Base-by-base conservation (phyloP, 495 filamentous ascomycete species). In the Aspergillus homomorphus region DNA sequence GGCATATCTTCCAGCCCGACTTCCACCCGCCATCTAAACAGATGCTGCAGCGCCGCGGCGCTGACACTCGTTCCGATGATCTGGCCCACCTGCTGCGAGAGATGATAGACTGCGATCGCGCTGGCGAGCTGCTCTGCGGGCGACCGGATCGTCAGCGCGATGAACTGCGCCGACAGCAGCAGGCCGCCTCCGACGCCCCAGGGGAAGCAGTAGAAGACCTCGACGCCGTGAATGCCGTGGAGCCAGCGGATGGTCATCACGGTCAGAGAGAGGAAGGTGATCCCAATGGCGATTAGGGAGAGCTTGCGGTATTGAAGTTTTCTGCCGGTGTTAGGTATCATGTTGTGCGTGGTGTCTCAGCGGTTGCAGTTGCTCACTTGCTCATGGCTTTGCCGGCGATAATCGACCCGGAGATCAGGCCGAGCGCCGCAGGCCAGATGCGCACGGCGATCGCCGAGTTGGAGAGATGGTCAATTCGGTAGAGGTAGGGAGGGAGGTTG, bases 71-170 rank as follows among this genome's bases (percentile, higher is more conserved):
- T 38, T 12, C 72, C 70, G 2, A 75, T 16, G 19, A 73, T 65
- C 22, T 66, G 62, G n/a, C 70, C 72, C 26, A 75, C 45, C 54
- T 75, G 69, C 56, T 75, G 70, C 44, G 62, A 62, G 26, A 75
- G 60, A 50, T 64, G 73, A 45, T 67, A 73, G 16, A 65, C 55
- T 24, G 65, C 62, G n/a, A 73, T 65, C 43, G 62, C 62, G 14
- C 56, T 67, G 6, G 63, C 63, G 38, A 67, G 58, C 12, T 68
- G 57, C 24, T 56, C 53, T 41, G 59, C 63, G 12, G 67, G 62
- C 10, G 62, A 54, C 45, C 54, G 51, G 14, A 53, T 52, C 2
- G 65, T 59, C 45, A 73, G 56, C 1, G 62, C 67, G 18, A 73
- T 60, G 60, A 73, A 74, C 58, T 68, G 65, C 14, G 66, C 53